These are phyloP conservation scores for Ramaria sp. DNA, from an alignment of 768 basidiomycete species.

Conservation along the genomic window DNA sequence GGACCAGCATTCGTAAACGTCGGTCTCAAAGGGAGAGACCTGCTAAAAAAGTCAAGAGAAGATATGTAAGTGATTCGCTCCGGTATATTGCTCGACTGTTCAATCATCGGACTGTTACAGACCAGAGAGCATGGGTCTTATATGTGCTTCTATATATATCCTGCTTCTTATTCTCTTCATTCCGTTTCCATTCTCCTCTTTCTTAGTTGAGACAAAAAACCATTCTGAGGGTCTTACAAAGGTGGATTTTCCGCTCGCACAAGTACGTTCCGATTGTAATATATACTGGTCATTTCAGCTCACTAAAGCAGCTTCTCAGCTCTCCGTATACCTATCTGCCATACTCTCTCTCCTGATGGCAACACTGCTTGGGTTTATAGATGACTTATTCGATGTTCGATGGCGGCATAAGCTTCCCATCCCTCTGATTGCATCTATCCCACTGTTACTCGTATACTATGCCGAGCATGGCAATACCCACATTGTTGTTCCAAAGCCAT, in stretches of 20 bases:
- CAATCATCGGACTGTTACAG: constrained; percentile 27
- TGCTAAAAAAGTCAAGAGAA: constrained; percentile 70
- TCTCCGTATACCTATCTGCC: constrained; percentile 88
- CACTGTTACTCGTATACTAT: constrained; percentile 92
- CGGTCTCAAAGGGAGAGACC: constrained; percentile 75
- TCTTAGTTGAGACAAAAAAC: constrained; percentile 33
- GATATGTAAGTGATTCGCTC: constrained; percentile 43
- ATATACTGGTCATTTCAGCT: neutral
- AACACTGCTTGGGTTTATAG: constrained; percentile 89
- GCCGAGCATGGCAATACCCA: constrained; percentile 90
- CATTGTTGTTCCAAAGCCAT: constrained; percentile 82
- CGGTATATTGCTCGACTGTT: no score
- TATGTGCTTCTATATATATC: constrained; percentile 85
- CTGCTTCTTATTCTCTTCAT: constrained; percentile 84
- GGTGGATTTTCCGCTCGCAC: constrained; percentile 66
- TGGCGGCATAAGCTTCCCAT: constrained; percentile 98
- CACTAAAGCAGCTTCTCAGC: constrained; percentile 28
- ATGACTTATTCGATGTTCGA: constrained; percentile 96
- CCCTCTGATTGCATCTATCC: constrained; percentile 90
- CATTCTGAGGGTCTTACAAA: constrained; percentile 50
- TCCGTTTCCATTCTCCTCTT: constrained; percentile 85
- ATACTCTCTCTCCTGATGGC: constrained; percentile 87
- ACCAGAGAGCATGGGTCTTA: constrained; percentile 89
- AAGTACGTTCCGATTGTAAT: constrained; percentile 19
- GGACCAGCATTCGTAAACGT: constrained; percentile 73